Percentiles rank a stretch among this genome's conserved stretches.
phyloP scores from a whole-genome alignment of 1,139 yeast species.

The Geotrichum armillariae region DNA sequence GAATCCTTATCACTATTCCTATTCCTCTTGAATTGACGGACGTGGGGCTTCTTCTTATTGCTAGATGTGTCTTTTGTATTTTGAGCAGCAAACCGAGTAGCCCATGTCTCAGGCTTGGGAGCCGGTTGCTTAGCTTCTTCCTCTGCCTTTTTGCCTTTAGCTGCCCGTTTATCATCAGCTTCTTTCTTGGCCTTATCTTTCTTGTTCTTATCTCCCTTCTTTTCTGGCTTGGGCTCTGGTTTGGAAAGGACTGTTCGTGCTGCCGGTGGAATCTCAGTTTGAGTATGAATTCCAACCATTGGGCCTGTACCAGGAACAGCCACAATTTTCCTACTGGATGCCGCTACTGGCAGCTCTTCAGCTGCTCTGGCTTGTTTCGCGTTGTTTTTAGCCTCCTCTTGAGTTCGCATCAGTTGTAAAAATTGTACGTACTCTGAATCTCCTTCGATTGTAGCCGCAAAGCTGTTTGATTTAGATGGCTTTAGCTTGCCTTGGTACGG shows the following conservation, averaged over 20 bases:
- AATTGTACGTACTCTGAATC: slow-evolving; percentile 27
- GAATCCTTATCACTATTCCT: background rate
- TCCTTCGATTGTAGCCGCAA: slow-evolving; percentile 26
- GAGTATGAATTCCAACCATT: slow-evolving; percentile 18
- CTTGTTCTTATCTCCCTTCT: background rate
- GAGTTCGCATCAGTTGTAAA: slow-evolving; percentile 20
- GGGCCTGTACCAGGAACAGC: slow-evolving; percentile 22
- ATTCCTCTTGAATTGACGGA: background rate
- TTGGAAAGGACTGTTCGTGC: slow-evolving; percentile 3
- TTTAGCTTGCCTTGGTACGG: slow-evolving; percentile 28
- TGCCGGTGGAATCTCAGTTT: slow-evolving; percentile 18
- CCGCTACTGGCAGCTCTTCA: slow-evolving; percentile 13
- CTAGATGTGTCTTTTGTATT: background rate
- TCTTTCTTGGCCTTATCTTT: slow-evolving; percentile 15
- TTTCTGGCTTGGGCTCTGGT: slow-evolving; percentile 4
- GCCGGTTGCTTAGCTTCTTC: slow-evolving; percentile 1
- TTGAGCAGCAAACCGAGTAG: background rate
- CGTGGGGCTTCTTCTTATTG: background rate
- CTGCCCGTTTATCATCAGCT: slow-evolving; percentile 12
- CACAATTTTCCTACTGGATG: slow-evolving; percentile 19
- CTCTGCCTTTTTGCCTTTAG: background rate
- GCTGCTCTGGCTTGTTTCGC: slow-evolving; percentile 11
- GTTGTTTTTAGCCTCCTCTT: background rate
- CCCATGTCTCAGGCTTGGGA: background rate
- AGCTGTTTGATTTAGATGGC: slow-evolving; percentile 22